These are phyloP conservation scores for Lichtheimia ornata DNA, from an alignment of 371 early-diverging fungal species.

Conservation along the genomic window DNA sequence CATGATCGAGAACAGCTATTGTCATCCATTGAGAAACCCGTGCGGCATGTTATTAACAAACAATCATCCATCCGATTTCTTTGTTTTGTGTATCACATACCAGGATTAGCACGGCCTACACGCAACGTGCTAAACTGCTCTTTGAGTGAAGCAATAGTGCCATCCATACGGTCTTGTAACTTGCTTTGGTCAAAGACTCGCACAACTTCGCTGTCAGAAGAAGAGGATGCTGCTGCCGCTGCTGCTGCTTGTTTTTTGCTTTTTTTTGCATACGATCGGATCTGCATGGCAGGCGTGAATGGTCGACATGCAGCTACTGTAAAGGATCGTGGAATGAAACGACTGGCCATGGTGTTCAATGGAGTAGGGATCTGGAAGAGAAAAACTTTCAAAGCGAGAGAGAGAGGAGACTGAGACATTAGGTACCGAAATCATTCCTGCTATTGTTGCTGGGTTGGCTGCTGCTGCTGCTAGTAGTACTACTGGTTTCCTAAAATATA, in stretches of 20 bases:
- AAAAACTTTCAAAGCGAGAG: no score
- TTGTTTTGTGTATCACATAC: conserved; percentile 30
- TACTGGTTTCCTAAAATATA: no score
- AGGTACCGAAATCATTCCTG: no score
- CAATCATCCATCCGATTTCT: no score
- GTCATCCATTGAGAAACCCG: conserved; percentile 1
- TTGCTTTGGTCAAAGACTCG: conserved; percentile 44
- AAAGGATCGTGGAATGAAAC: no score
- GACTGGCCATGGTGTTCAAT: no score
- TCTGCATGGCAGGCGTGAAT: background rate
- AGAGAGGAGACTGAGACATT: no score
- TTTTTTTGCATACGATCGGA: conserved; percentile 44
- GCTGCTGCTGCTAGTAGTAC: no score
- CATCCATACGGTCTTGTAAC: conserved; percentile 45
- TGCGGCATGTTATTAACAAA: no score
- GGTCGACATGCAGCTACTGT: background rate
- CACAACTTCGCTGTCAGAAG: conserved; percentile 18
- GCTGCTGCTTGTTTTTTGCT: conserved; percentile 34
- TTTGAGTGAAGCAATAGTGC: conserved; percentile 52
- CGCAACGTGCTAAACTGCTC: conserved; percentile 68
- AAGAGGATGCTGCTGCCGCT: conserved; percentile 28
- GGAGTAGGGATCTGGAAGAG: no score
- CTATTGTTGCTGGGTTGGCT: no score
- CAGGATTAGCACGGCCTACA: conserved; percentile 79
- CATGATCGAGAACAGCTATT: conserved; percentile 77